Percentiles rank a stretch among this genome's conserved stretches.
Evolutionary conservation across 306 rosid genomes (phyloP).

Genomic region (Prunus mira): DNA sequence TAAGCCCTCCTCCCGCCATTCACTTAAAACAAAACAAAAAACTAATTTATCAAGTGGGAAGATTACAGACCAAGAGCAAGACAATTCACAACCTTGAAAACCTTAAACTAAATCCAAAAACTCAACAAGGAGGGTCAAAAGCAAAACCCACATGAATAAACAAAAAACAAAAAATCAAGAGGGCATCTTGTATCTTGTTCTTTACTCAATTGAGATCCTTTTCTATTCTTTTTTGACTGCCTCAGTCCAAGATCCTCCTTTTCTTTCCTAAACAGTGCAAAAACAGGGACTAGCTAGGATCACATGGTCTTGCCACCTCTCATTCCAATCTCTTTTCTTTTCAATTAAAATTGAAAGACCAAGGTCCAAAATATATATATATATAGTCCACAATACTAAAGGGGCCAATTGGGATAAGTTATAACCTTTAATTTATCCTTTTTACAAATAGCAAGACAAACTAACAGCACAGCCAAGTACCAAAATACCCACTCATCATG

Average conservation of each 20-base stretch:
- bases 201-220: constrained; percentile 40
- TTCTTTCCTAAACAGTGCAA: constrained; percentile 35
- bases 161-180: constrained; percentile 21
- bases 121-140: constrained; percentile 26
- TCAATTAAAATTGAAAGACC: constrained; percentile 31
- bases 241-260: constrained; percentile 63
- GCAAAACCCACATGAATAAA: constrained; percentile 36
- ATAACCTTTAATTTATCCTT: constrained; percentile 46
- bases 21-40: constrained; percentile 27
- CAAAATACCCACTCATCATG: constrained; percentile 21
- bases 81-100: constrained; percentile 24
- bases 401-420: constrained; percentile 41
- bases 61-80: constrained; percentile 26
- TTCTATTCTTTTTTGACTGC: constrained; percentile 42
- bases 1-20: background rate
- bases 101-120: constrained; percentile 25
- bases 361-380: constrained; percentile 19
- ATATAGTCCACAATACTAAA: constrained; percentile 39
- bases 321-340: constrained; percentile 43
- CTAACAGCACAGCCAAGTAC: constrained; percentile 36
- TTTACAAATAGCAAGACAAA: constrained; percentile 41
- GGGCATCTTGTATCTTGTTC: constrained; percentile 30
- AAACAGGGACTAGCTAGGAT: constrained; percentile 24
- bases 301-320: constrained; percentile 56
- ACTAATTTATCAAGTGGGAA: constrained; percentile 13